A percentile compares a stretch with the other conserved stretches of the same genome.
Conservation (phyloP, 257 asterid genomes). For the Jacaranda copaia region DNA sequence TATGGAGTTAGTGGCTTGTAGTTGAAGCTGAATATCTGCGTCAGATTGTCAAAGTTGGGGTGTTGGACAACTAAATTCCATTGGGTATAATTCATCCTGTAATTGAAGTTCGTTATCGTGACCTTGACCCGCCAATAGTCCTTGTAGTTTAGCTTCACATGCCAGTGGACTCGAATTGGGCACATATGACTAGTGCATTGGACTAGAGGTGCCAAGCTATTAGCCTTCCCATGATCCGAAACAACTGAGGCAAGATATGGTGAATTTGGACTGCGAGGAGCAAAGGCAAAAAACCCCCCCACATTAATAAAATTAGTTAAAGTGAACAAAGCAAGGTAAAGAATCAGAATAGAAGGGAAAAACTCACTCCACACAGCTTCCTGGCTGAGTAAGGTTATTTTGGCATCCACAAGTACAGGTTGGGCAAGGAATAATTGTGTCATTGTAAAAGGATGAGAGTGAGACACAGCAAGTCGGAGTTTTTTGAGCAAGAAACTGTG, state of each 20-base stretch:
- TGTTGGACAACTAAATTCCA: constrained; percentile 94
- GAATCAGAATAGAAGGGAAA: constrained; percentile 14
- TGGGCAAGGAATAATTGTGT: constrained; percentile 64
- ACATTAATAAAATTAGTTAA: no score
- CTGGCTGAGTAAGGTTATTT: constrained; percentile 54
- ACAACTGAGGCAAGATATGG: constrained; percentile 84
- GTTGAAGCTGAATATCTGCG: constrained; percentile 84
- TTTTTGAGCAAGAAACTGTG: constrained; percentile 61
- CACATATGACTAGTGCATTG: constrained; percentile 92
- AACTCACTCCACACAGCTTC: constrained; percentile 61
- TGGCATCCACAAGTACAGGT: constrained; percentile 62
- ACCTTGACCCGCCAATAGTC: constrained; percentile 91
- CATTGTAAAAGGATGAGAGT: constrained; percentile 58
- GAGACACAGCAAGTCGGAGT: constrained; percentile 65
- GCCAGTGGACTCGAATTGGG: constrained; percentile 94
- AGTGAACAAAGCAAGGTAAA: background rate
- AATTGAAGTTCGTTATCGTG: constrained; percentile 49
- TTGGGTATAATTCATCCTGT: constrained; percentile 64
- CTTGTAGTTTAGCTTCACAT: constrained; percentile 80
- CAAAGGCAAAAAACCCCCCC: background rate
- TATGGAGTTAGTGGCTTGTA: constrained; percentile 82
- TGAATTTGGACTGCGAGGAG: constrained; percentile 59
- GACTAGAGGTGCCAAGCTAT: constrained; percentile 65
- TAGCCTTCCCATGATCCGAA: constrained; percentile 58
- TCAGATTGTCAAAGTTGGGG: constrained; percentile 89